phyloP scores from a whole-genome alignment of 2,329 filamentous ascomycete genomes.

The Magnaporthales sp. region DNA sequence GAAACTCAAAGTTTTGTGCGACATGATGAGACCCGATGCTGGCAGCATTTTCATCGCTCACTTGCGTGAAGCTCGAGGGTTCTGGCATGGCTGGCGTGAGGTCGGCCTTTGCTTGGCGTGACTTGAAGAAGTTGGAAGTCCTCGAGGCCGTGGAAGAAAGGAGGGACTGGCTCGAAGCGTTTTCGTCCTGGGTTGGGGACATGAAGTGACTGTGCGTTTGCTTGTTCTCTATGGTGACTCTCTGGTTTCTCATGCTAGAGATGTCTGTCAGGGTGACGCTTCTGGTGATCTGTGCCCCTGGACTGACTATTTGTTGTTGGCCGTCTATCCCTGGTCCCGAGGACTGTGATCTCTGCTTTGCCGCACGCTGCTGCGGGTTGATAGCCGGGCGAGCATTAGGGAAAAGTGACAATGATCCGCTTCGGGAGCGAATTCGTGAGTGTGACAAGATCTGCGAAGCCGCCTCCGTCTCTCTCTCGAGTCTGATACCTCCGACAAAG shows the following conservation, averaged over 20 bases:
- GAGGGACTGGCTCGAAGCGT: slow-evolving; percentile 3
- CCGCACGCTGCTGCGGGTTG: background rate
- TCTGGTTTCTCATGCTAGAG: background rate
- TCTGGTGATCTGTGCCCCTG: background rate
- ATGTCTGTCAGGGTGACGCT: background rate
- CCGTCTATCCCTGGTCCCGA: background rate
- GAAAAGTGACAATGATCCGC: slow-evolving; percentile 1
- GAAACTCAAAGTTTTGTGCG: slow-evolving; percentile 9
- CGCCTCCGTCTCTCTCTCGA: background rate
- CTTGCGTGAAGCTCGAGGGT: background rate
- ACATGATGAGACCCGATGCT: background rate
- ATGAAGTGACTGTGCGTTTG: background rate
- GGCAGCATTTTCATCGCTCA: slow-evolving; percentile 7
- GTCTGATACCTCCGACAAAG: slow-evolving; percentile 5
- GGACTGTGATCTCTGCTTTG: background rate
- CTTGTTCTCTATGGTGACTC: background rate
- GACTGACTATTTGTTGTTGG: background rate
- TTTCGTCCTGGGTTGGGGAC: slow-evolving; percentile 6
- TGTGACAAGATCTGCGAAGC: background rate
- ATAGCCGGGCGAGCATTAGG: background rate
- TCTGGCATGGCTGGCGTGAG: slow-evolving; percentile 2
- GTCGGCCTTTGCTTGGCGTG: slow-evolving; percentile 8
- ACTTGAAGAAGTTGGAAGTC: slow-evolving; percentile 11
- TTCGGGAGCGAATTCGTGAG: background rate
- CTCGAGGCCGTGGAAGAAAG: slow-evolving; percentile 9